Evolutionary conservation across 202 grass and related monocot species (phyloP).

Genomic region (Setaria italica): DNA sequence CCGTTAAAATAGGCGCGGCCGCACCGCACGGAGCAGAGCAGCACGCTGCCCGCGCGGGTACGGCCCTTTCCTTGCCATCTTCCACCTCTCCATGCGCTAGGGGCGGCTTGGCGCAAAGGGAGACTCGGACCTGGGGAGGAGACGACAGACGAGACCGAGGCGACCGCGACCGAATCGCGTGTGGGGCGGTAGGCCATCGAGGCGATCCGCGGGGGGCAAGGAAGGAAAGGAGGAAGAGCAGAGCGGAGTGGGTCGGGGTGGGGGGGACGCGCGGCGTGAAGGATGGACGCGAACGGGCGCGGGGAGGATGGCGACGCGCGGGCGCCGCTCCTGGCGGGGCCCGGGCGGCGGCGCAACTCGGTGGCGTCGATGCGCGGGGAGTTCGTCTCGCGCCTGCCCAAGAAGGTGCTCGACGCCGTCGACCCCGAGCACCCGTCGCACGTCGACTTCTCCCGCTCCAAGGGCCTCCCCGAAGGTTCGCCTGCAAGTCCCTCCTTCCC

Average conservation of each 20-base stretch:
- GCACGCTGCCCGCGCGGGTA: neutral
- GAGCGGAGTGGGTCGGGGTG: neutral
- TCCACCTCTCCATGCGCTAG: neutral
- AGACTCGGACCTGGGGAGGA: neutral
- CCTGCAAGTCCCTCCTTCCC: neutral
- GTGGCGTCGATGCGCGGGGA: slow-evolving; percentile 70
- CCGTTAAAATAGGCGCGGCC: neutral
- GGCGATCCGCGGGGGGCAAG: neutral
- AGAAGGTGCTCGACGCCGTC: slow-evolving; percentile 81
- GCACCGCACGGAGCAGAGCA: neutral
- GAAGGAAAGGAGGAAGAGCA: neutral
- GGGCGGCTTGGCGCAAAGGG: neutral
- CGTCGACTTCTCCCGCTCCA: slow-evolving; percentile 79
- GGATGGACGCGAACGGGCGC: slow-evolving; percentile 47
- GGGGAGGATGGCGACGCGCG: slow-evolving; percentile 41
- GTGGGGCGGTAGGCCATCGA: neutral
- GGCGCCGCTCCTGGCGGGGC: slow-evolving; percentile 58
- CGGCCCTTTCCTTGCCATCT: slow-evolving; percentile 6
- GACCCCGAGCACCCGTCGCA: slow-evolving; percentile 72
- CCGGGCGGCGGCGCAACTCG: slow-evolving; percentile 61
- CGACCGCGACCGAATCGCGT: neutral
- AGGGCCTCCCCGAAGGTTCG: slow-evolving; percentile 64
- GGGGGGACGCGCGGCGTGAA: neutral
- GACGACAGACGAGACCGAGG: neutral
- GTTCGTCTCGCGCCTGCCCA: slow-evolving; percentile 79